Percentiles rank a stretch among this genome's conserved stretches.
Conservation (phyloP, 805 yeast genomes). For the Clavispora vitiphila region DNA sequence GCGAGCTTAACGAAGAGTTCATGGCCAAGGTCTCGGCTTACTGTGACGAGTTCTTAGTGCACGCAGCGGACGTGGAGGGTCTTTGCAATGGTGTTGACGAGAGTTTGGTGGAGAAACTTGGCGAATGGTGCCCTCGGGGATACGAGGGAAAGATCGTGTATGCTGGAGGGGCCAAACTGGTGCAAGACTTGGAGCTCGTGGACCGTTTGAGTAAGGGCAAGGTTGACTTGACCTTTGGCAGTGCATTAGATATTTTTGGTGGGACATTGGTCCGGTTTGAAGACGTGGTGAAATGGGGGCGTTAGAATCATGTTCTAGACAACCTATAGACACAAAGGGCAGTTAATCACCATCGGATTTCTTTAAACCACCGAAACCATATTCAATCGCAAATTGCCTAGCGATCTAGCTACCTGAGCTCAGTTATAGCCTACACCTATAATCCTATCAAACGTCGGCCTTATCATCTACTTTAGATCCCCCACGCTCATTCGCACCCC, state of each 20-base stretch:
- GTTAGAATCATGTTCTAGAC: not conserved
- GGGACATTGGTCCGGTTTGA: conserved; percentile 72
- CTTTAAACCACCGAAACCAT: no score
- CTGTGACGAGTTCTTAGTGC: conserved; percentile 85
- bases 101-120: conserved; percentile 62
- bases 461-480: no score
- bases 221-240: conserved; percentile 90
- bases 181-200: conserved; percentile 66
- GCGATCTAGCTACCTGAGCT: no score
- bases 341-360: no score
- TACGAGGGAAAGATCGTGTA: conserved; percentile 72
- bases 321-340: no score
- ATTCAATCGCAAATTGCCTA: no score
- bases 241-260: conserved; percentile 92
- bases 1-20: conserved; percentile 49
- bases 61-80: conserved; percentile 99
- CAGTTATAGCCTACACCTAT: no score
- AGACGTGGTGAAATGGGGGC: conserved; percentile 76
- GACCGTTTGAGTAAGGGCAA: conserved; percentile 64
- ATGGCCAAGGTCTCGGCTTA: conserved; percentile 52
- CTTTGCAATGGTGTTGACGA: conserved; percentile 89
- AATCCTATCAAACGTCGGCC: no score
- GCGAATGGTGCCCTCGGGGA: conserved; percentile 64
- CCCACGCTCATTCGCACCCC: no score
- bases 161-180: conserved; percentile 92